Evolutionary conservation across 345 rosid genomes (phyloP), one percentile per base, ranked within the genome.

Genomic region (Salix udensis): DNA sequence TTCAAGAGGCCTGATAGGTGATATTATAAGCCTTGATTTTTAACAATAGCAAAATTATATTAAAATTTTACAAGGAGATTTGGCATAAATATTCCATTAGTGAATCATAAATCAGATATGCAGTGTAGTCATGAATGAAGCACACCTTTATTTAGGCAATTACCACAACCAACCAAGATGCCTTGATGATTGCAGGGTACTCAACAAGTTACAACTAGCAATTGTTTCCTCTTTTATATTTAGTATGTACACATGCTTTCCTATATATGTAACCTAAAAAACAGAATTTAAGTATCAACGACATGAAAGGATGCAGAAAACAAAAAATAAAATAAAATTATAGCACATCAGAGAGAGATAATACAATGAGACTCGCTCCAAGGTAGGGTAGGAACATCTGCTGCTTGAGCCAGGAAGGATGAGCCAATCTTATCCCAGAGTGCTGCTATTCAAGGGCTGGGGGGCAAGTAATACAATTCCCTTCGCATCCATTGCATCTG

Each of bases 171-270:
- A 75, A 98, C 98, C 99, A 96, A 1, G 98, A 96, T 58, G 98
- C 98, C 91, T 96, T 96, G 87, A 92, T 91, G 98, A 96, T 96
- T 86, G 98, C 98, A 70, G 99, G 99, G 86, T 96, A 96, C 79
- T 98, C 99, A 67, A 96, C 95, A 80, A 96, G 87, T 85, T 92
- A 85, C 97, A 96, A 81, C 99, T 96, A 64, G 93, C 92, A 87
- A 92, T 88, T 15, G 97, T 98, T 85, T 96, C 99, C 84, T 93
- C 99, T 34, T 13, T 46, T 46, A 46, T 46, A 14, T 46, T 98
- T 96, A 37, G 99, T 92, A 84, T 86, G 79, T n/a, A 96, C 97
- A 86, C 99, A 92, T 46, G 99, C 99, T 87, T 93, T 88, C 82
- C 91, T 87, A 77, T 96, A 96, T 69, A 89, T 72, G 46, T 93